These are phyloP conservation scores for Boletus tylopilopsis DNA, from an alignment of 768 basidiomycete species.

Conservation along the genomic window DNA sequence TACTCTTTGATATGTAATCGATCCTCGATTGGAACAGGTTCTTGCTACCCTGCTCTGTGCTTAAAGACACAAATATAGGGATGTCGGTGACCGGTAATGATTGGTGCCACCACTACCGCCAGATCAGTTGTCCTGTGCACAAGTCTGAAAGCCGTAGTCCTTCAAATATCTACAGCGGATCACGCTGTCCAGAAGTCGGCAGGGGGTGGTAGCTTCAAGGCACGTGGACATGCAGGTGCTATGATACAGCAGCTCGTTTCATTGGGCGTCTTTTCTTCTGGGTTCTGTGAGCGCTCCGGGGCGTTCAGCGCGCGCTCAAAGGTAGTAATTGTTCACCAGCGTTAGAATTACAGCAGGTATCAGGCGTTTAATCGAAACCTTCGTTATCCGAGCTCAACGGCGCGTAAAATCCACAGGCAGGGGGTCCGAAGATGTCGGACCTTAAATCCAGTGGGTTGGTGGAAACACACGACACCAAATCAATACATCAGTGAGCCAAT, in stretches of 20 bases:
- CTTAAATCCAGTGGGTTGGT: conserved; percentile 3
- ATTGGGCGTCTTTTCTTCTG: too few relatives aligned
- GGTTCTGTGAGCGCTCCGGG: background rate
- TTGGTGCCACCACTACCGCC: too few relatives aligned
- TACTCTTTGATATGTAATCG: too few relatives aligned
- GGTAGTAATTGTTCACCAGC: background rate
- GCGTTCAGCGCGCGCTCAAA: background rate
- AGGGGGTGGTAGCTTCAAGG: too few relatives aligned
- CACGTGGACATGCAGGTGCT: background rate
- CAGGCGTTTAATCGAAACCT: background rate
- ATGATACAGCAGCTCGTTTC: too few relatives aligned
- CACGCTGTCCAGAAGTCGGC: background rate
- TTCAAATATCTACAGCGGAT: background rate
- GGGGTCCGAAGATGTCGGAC: background rate
- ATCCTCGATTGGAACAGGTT: too few relatives aligned
- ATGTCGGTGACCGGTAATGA: too few relatives aligned
- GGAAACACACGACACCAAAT: background rate
- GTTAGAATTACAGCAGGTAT: background rate
- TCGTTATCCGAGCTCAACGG: background rate
- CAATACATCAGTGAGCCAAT: background rate
- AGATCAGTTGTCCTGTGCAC: conserved; percentile 1
- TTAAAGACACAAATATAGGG: too few relatives aligned
- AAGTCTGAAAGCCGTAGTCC: too few relatives aligned
- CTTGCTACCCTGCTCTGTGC: too few relatives aligned
- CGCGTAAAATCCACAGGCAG: too few relatives aligned